Conservation (phyloP, 2,329 filamentous ascomycete species). For the Fusarium sulawesiense region DNA sequence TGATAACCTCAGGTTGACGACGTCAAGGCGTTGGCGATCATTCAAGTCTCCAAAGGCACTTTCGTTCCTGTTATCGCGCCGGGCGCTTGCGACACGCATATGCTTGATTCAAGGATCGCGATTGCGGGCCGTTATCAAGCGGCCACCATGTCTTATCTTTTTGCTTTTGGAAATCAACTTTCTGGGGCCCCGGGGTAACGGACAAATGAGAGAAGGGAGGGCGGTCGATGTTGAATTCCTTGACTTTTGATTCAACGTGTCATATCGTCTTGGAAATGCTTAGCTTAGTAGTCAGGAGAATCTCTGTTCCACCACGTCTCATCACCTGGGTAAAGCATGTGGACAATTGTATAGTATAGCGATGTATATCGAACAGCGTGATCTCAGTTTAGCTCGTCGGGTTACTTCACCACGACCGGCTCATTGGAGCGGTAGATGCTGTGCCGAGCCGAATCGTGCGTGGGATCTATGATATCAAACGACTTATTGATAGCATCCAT, state of each 20-base stretch:
- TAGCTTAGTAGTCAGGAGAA: background rate
- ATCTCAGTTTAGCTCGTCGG: slow-evolving; percentile 18
- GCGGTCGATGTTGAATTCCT: slow-evolving; percentile 6
- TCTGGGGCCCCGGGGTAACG: slow-evolving; percentile 33
- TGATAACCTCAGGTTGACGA: slow-evolving; percentile 23
- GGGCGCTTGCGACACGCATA: slow-evolving; percentile 12
- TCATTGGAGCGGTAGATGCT: slow-evolving; percentile 24
- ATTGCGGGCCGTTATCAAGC: slow-evolving; percentile 25
- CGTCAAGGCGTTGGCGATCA: slow-evolving; percentile 35
- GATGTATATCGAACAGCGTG: slow-evolving; percentile 30
- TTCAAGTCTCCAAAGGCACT: slow-evolving; percentile 1
- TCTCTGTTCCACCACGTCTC: slow-evolving; percentile 7
- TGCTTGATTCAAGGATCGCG: slow-evolving; percentile 11
- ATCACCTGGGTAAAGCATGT: slow-evolving; percentile 30
- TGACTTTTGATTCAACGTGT: slow-evolving; percentile 1
- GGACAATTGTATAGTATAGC: slow-evolving; percentile 29
- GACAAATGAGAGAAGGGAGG: slow-evolving; percentile 17
- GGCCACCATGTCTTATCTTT: slow-evolving; percentile 32
- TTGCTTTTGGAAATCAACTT: slow-evolving; percentile 1
- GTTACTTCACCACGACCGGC: background rate
- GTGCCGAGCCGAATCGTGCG: slow-evolving; percentile 6
- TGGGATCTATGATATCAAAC: slow-evolving; percentile 13
- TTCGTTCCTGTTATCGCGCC: slow-evolving; percentile 13
- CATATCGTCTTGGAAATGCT: slow-evolving; percentile 16
- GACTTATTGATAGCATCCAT: background rate